Conservation (phyloP, 192 early-diverging fungal genomes). For the Coemansia sp. region DNA sequence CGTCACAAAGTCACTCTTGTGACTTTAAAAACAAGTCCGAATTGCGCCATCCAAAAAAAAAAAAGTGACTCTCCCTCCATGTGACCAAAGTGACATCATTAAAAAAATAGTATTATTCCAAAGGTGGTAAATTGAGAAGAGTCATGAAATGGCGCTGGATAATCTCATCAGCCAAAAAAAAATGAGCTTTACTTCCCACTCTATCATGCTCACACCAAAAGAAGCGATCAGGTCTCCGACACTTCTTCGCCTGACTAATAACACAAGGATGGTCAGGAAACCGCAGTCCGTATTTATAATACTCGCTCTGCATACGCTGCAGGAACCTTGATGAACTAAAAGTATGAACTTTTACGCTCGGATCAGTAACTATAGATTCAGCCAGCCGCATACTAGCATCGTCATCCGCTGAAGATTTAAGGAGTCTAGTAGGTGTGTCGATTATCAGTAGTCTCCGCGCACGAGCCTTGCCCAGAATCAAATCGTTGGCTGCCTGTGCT, state of each 20-base stretch:
- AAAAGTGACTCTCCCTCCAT: neutral
- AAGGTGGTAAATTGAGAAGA: neutral
- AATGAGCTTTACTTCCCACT: conserved; percentile 31
- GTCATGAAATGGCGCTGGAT: conserved; percentile 19
- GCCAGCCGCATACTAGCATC: conserved; percentile 12
- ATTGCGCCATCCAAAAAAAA: neutral
- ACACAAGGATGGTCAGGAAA: conserved; percentile 21
- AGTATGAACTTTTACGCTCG: neutral
- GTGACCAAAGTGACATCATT: too few species aligned
- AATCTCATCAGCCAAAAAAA: conserved; percentile 33
- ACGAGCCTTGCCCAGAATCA: conserved; percentile 8
- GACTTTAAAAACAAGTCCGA: neutral
- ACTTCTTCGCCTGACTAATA: conserved; percentile 2
- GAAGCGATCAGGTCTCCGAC: conserved; percentile 24
- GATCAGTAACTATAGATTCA: conserved; percentile 5
- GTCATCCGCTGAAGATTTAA: neutral
- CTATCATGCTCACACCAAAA: conserved; percentile 26
- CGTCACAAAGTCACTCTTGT: neutral
- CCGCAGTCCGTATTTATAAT: conserved; percentile 31
- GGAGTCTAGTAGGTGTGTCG: conserved; percentile 12
- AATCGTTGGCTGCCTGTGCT: conserved; percentile 10
- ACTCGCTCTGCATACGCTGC: conserved; percentile 21
- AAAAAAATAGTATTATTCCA: too few species aligned
- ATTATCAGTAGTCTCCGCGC: conserved; percentile 9
- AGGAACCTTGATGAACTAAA: conserved; percentile 24